Base-by-base conservation (phyloP, 2,329 filamentous ascomycete species). In the Penicillium occitanis region DNA sequence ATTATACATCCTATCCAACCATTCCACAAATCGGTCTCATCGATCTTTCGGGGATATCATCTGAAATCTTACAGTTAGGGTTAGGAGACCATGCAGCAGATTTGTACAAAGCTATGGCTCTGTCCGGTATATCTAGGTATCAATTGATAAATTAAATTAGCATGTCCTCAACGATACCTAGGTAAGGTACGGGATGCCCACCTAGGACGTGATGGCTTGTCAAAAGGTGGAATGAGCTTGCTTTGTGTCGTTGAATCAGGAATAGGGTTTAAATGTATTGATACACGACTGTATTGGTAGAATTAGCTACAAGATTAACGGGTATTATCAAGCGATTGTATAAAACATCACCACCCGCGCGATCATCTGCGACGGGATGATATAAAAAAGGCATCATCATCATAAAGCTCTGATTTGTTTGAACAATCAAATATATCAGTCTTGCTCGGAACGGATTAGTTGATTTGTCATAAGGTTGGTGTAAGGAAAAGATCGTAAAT, bases 291-390 rank as follows among this genome's bases (percentile, higher is more conserved):
- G 53, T 25, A 57, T 57, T 57, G 40, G 6, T 57, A 22, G 6
- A 25, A 57, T 57, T 57, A 57, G 33, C n/a, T 57, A 57, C 53
- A 57, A 25, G 33, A 40, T 57, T 57, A 57, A 37, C 33, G 40
- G 33, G 2, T 57, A 8, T 40, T 57, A 40, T 22, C 53, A 57
- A 57, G 53, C 53, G 53, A 57, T 57, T 37, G 53, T 40, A 25
- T 57, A 11, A 25, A 57, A 57, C n/a, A 40, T 57, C 33, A 37
- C 51, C 51, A 57, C 22, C 30, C 51, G 30, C 33, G n/a, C 30
- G 33, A 14, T 61, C 22, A 8, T 17, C 22, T 48, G 37, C 57
- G 17, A 46, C 58, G 11, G 53, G 14, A 25, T 40, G n/a, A 33
- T 40, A 25, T 40, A 40, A 57, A 5, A 37, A 33, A 40, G 53